Conservation (phyloP, 1,139 yeast genomes). For the Hemisphaericaspora lyxosophila region DNA sequence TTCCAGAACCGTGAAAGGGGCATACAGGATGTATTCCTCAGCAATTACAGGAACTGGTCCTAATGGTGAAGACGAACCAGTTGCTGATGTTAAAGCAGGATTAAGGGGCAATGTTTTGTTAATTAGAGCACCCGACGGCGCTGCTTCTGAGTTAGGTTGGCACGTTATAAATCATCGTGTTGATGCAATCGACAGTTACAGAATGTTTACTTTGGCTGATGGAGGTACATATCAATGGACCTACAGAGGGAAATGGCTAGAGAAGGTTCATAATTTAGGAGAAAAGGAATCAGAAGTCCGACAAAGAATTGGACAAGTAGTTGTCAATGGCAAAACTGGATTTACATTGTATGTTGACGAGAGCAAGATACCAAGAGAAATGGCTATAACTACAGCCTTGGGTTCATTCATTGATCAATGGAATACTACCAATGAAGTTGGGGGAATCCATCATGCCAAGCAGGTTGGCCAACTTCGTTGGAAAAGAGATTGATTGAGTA, state of each 20-base stretch:
- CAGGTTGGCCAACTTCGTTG: constrained; percentile 54
- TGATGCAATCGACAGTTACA: constrained; percentile 61
- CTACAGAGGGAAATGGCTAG: constrained; percentile 55
- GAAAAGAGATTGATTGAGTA: constrained; percentile 49
- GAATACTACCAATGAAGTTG: constrained; percentile 59
- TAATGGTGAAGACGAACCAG: constrained; percentile 53
- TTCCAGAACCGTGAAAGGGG: constrained; percentile 65
- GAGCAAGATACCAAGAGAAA: constrained; percentile 50
- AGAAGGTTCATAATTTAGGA: constrained; percentile 55
- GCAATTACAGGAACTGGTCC: constrained; percentile 39
- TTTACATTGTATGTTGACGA: constrained; percentile 56
- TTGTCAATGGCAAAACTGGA: constrained; percentile 49
- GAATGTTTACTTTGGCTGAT: constrained; percentile 58
- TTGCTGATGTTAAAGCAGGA: constrained; percentile 61
- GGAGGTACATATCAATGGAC: constrained; percentile 68
- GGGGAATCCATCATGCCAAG: constrained; percentile 60
- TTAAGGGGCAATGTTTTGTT: constrained; percentile 56
- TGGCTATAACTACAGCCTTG: constrained; percentile 59
- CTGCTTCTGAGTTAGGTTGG: constrained; percentile 62
- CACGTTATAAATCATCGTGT: constrained; percentile 58
- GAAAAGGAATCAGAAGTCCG: constrained; percentile 63
- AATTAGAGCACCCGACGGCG: constrained; percentile 47
- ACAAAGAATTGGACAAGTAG: constrained; percentile 56
- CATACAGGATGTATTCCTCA: constrained; percentile 55
- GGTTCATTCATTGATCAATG: constrained; percentile 65